Percentiles rank a stretch among this genome's conserved stretches.
Conservation (phyloP, 2,329 filamentous ascomycete species). For the Didymosphaeria variabile region DNA sequence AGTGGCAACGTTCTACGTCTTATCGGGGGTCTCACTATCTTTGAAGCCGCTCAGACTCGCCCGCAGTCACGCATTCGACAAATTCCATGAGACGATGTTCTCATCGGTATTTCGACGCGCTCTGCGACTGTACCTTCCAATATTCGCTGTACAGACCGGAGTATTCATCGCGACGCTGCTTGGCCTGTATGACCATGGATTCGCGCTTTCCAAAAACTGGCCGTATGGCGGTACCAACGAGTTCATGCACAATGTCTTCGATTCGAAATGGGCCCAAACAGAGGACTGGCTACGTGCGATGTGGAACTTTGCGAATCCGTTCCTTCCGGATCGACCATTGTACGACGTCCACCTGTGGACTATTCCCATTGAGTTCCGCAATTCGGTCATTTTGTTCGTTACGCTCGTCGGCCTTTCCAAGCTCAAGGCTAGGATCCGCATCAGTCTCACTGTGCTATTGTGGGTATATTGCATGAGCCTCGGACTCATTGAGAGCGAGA, state of each 20-base stretch:
- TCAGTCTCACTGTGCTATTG: constrained; percentile 19
- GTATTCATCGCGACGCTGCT: constrained; percentile 25
- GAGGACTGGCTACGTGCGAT: constrained; percentile 26
- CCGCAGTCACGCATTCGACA: constrained; percentile 46
- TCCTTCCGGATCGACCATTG: constrained; percentile 17
- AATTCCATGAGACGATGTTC: constrained; percentile 53
- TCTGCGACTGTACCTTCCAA: constrained; percentile 56
- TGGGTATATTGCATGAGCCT: constrained; percentile 27
- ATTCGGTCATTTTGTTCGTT: constrained; percentile 35
- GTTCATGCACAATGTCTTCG: constrained; percentile 16
- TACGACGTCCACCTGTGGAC: constrained; percentile 42
- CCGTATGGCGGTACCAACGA: constrained; percentile 30
- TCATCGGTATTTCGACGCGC: constrained; percentile 58
- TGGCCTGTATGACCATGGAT: constrained; percentile 28
- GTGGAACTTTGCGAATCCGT: constrained; percentile 29
- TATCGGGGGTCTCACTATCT: constrained; percentile 58
- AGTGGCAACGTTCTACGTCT: constrained; percentile 59
- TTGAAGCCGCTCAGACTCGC: constrained; percentile 54
- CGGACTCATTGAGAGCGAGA: constrained; percentile 26
- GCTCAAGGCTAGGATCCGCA: constrained; percentile 21
- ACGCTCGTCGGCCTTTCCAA: constrained; percentile 28
- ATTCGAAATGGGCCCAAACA: constrained; percentile 22
- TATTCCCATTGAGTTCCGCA: constrained; percentile 36
- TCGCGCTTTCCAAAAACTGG: constrained; percentile 24
- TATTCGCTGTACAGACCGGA: constrained; percentile 62